phyloP scores from a whole-genome alignment of 805 yeast genomes.

The Millerago galiae region DNA sequence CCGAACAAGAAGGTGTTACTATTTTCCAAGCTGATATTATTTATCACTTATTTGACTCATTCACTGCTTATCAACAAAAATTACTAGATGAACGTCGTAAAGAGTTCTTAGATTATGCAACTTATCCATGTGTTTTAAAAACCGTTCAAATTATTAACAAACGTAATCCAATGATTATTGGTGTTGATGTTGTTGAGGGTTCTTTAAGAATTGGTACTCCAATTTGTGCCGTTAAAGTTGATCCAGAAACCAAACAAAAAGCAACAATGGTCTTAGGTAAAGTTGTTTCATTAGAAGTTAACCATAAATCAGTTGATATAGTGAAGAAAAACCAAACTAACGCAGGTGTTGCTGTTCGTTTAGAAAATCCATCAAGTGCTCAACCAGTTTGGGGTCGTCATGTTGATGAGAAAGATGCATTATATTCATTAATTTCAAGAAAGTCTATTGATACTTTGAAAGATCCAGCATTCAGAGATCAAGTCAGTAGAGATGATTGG shows the following conservation, averaged over 20 bases:
- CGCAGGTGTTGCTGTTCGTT: conserved; percentile 98
- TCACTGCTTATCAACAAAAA: conserved; percentile 85
- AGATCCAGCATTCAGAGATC: conserved; percentile 95
- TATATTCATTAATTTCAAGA: conserved; percentile 87
- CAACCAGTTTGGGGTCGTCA: conserved; percentile 99
- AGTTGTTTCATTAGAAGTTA: conserved; percentile 90
- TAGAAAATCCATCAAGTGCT: conserved; percentile 85
- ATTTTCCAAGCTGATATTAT: conserved; percentile 95
- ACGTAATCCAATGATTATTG: conserved; percentile 98
- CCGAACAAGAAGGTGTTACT: conserved; percentile 85
- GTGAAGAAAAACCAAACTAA: conserved; percentile 93
- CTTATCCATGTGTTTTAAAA: conserved; percentile 91
- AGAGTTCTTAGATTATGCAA: conserved; percentile 82
- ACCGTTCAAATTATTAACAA: conserved; percentile 95
- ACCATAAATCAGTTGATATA: conserved; percentile 72
- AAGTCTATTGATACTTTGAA: conserved; percentile 93
- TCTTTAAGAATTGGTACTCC: conserved; percentile 88
- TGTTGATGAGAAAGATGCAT: conserved; percentile 84
- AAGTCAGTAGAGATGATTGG: conserved; percentile 96
- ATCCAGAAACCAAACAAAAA: conserved; percentile 76
- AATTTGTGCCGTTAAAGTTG: conserved; percentile 84
- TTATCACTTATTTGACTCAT: conserved; percentile 92
- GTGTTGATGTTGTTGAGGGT: conserved; percentile 96
- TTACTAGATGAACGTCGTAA: conserved; percentile 85
- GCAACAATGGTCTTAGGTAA: conserved; percentile 71